Evolutionary conservation across 2,329 filamentous ascomycete species (phyloP).

Genomic region (Fusarium foetens): DNA sequence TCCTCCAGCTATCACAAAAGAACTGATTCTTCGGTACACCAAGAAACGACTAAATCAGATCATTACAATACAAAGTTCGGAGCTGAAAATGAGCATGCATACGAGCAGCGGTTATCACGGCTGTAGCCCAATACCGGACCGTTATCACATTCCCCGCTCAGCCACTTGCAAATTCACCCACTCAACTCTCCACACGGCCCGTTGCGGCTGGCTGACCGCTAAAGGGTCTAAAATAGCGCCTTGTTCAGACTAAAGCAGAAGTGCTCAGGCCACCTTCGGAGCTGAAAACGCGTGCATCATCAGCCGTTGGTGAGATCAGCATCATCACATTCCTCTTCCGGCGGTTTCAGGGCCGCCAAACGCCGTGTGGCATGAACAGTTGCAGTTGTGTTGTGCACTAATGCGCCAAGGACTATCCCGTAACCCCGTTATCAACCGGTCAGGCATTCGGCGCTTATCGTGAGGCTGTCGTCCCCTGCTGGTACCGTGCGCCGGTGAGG

Average conservation of each 20-base stretch:
- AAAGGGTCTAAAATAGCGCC: not conserved
- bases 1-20: not conserved
- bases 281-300: not conserved
- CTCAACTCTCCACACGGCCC: not conserved
- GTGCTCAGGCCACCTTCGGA: not conserved
- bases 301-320: not conserved
- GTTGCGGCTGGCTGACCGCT: not conserved
- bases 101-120: not conserved
- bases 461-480: not conserved
- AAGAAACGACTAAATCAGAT: not conserved
- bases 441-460: not conserved
- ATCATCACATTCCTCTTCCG: not conserved
- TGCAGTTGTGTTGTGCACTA: not conserved
- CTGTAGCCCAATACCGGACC: not conserved
- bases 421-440: not conserved
- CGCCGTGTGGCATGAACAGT: not conserved
- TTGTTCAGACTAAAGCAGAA: not conserved
- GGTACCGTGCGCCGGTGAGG: not conserved
- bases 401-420: not conserved
- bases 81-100: constrained; percentile 3
- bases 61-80: not conserved
- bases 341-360: not conserved
- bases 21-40: not conserved
- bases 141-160: constrained; percentile 4
- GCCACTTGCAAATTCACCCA: not conserved